phyloP scores from a whole-genome alignment of 257 asterid genomes.

The Scutellaria galericulata region DNA sequence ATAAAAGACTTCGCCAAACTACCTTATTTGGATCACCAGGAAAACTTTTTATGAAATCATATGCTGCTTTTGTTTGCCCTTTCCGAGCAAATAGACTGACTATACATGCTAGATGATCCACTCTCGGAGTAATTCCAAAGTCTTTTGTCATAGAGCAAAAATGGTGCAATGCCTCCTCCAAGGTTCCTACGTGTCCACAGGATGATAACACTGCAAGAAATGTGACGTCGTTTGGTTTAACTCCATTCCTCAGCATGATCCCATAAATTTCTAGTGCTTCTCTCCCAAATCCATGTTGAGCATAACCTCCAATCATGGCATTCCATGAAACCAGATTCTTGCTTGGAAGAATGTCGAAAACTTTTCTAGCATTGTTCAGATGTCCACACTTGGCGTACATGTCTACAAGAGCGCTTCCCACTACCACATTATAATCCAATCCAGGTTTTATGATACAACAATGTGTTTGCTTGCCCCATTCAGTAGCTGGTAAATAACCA shows the following conservation, averaged over 20 bases:
- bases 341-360: slow-evolving; percentile 55
- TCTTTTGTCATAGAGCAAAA: slow-evolving; percentile 59
- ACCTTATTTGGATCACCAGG: slow-evolving; percentile 55
- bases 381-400: slow-evolving; percentile 88
- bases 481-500: slow-evolving; percentile 70
- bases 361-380: slow-evolving; percentile 56
- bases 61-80: slow-evolving; percentile 64
- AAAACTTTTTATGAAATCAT: slow-evolving; percentile 49
- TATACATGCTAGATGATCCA: slow-evolving; percentile 77
- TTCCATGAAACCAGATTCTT: slow-evolving; percentile 80
- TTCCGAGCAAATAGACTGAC: slow-evolving; percentile 69
- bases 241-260: slow-evolving; percentile 50
- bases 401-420: slow-evolving; percentile 72
- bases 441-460: slow-evolving; percentile 61
- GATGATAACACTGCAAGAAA: slow-evolving; percentile 71
- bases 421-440: slow-evolving; percentile 62
- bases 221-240: slow-evolving; percentile 64
- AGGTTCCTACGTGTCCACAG: slow-evolving; percentile 71
- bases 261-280: slow-evolving; percentile 69
- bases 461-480: slow-evolving; percentile 87
- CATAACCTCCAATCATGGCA: slow-evolving; percentile 73
- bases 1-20: slow-evolving; percentile 81
- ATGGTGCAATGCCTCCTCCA: slow-evolving; percentile 63
- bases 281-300: slow-evolving; percentile 72
- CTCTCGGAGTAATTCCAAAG: slow-evolving; percentile 54